phyloP scores from a whole-genome alignment of 108 stramenopile genomes.

The Tribonema minus region DNA sequence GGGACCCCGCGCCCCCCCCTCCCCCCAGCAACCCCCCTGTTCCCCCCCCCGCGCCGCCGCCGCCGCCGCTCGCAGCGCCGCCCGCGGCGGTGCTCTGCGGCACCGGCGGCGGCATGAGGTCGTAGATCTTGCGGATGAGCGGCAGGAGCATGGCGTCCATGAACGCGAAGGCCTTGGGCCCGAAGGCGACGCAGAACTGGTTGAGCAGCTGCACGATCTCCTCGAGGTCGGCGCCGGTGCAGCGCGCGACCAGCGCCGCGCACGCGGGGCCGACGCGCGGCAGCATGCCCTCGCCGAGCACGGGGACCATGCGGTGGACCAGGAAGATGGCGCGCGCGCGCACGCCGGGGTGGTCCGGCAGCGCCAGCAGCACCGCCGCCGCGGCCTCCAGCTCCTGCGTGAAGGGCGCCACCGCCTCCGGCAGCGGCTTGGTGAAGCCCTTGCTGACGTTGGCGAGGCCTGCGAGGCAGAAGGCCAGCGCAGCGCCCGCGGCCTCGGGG shows the following conservation, averaged over 20 bases:
- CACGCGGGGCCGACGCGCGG: neutral
- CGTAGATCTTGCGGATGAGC: constrained; percentile 3
- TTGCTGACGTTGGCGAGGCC: constrained; percentile 37
- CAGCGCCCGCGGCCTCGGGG: constrained; percentile 1
- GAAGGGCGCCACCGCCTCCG: constrained; percentile 17
- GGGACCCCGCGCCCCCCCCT: neutral
- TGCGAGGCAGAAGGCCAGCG: constrained; percentile 15
- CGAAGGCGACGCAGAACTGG: constrained; percentile 26
- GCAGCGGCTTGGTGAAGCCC: constrained; percentile 29
- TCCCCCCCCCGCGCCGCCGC: neutral
- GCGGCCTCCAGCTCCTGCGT: constrained; percentile 30
- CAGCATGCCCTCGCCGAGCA: constrained; percentile 28
- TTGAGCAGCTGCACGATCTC: constrained; percentile 22
- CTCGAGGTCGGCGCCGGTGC: neutral
- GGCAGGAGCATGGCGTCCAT: constrained; percentile 23
- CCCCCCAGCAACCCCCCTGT: neutral
- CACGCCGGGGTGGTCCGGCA: constrained; percentile 3
- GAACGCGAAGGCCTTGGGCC: constrained; percentile 18
- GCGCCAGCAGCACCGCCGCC: constrained; percentile 14
- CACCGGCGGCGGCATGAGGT: constrained; percentile 19
- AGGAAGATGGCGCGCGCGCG: constrained; percentile 36
- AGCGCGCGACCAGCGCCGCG: neutral
- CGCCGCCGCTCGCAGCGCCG: neutral
- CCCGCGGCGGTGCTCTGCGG: neutral
- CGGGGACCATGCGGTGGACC: constrained; percentile 31